Percentiles rank a stretch among this genome's conserved stretches.
phyloP scores from a whole-genome alignment of 1,284 basidiomycete genomes.

The Chiua sp. region DNA sequence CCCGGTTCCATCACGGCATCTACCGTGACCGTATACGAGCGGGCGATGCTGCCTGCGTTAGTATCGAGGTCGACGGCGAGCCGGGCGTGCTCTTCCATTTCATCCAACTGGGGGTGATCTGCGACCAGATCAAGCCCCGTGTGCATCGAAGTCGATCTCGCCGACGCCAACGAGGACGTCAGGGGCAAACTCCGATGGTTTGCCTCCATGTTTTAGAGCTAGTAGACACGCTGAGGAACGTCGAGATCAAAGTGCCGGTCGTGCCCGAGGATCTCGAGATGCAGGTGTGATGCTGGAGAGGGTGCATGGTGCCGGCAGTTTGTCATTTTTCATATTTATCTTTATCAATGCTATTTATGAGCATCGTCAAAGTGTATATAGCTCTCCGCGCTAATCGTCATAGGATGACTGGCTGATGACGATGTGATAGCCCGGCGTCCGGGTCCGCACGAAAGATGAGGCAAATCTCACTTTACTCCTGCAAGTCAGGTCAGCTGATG shows the following conservation, averaged over 20 bases:
- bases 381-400: no score
- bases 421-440: no score
- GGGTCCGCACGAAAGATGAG: no score
- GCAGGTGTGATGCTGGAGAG: conserved; percentile 14
- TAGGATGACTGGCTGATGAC: no score
- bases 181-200: conserved; percentile 5
- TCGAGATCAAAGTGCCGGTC: conserved; percentile 23
- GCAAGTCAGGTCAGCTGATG: no score
- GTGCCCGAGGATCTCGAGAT: conserved; percentile 17
- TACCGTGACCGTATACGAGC: conserved; percentile 21
- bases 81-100: conserved; percentile 2
- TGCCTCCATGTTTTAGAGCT: conserved; percentile 18
- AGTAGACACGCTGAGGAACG: conserved; percentile 25
- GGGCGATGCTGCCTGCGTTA: conserved; percentile 6
- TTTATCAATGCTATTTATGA: no score
- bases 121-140: conserved; percentile 8
- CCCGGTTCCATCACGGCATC: conserved; percentile 22
- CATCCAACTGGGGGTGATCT: neutral
- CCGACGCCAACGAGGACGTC: conserved; percentile 10
- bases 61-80: conserved; percentile 22
- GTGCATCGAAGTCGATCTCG: conserved; percentile 9
- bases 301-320: conserved; percentile 9
- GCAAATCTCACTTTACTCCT: no score
- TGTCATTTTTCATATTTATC: no score
- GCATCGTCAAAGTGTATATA: no score